phyloP scores from a whole-genome alignment of 73 alveolate genomes.

The Paramecium primaurelia region DNA sequence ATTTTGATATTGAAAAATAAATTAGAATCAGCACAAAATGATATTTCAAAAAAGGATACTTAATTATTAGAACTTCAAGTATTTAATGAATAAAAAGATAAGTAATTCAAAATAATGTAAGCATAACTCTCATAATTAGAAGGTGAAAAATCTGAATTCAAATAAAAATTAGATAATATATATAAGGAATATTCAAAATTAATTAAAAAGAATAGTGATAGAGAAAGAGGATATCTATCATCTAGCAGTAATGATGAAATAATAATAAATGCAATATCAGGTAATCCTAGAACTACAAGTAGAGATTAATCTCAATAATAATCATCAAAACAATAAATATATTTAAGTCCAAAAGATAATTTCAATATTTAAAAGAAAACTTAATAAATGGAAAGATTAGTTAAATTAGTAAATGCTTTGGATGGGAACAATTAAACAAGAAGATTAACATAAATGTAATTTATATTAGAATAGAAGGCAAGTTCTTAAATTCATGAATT shows the following conservation, averaged over 20 bases:
- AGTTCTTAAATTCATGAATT: not conserved
- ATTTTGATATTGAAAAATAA: not conserved
- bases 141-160: not conserved
- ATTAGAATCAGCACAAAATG: not conserved
- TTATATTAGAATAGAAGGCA: not conserved
- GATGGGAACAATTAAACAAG: not conserved
- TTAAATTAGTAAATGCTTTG: not conserved
- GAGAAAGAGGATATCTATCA: not conserved
- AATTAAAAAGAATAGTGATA: not conserved
- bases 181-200: not conserved
- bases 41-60: not conserved
- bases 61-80: not conserved
- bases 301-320: not conserved
- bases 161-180: not conserved
- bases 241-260: slow-evolving; percentile 11
- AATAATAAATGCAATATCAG: not conserved
- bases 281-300: not conserved
- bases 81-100: not conserved
- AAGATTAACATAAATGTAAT: not conserved
- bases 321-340: not conserved
- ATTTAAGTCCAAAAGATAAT: not conserved
- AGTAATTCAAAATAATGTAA: not conserved
- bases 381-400: not conserved
- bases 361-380: not conserved
- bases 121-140: not conserved